phyloP scores from a whole-genome alignment of 768 basidiomycete species.

The Lentinula edodes region DNA sequence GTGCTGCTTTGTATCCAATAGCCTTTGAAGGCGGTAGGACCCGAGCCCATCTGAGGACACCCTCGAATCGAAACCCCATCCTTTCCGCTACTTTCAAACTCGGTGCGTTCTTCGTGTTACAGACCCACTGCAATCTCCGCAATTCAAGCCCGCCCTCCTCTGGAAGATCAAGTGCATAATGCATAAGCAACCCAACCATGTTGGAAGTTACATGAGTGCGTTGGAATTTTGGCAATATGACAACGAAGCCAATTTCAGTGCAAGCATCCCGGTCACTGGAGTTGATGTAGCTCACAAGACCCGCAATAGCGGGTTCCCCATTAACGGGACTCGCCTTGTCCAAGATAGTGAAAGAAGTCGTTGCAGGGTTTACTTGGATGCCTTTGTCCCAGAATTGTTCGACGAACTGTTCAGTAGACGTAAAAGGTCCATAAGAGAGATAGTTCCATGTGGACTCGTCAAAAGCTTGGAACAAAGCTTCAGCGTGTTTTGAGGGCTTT shows the following conservation, averaged over 20 bases:
- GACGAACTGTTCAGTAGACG: conserved; percentile 28
- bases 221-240: conserved; percentile 54
- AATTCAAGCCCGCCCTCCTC: conserved; percentile 43
- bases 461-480: conserved; percentile 29
- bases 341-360: conserved; percentile 45
- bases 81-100: conserved; percentile 49
- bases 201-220: conserved; percentile 59
- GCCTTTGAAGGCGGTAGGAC: conserved; percentile 36
- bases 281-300: conserved; percentile 46
- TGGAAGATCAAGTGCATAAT: conserved; percentile 37
- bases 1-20: conserved; percentile 28
- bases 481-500: conserved; percentile 41
- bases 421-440: conserved; percentile 47
- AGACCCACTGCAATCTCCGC: conserved; percentile 58
- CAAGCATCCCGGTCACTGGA: conserved; percentile 33
- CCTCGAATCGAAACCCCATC: conserved; percentile 58
- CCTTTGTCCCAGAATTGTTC: conserved; percentile 26
- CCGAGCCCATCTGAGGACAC: conserved; percentile 47
- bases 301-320: conserved; percentile 32
- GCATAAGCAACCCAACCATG: conserved; percentile 44
- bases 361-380: conserved; percentile 28
- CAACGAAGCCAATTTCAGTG: conserved; percentile 51
- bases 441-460: conserved; percentile 37
- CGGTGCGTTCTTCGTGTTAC: conserved; percentile 39
- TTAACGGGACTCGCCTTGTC: conserved; percentile 35